A percentile compares a stretch with the other conserved stretches of the same genome.
Conservation (phyloP, 1,284 basidiomycete genomes). For the Porodaedalea pini region DNA sequence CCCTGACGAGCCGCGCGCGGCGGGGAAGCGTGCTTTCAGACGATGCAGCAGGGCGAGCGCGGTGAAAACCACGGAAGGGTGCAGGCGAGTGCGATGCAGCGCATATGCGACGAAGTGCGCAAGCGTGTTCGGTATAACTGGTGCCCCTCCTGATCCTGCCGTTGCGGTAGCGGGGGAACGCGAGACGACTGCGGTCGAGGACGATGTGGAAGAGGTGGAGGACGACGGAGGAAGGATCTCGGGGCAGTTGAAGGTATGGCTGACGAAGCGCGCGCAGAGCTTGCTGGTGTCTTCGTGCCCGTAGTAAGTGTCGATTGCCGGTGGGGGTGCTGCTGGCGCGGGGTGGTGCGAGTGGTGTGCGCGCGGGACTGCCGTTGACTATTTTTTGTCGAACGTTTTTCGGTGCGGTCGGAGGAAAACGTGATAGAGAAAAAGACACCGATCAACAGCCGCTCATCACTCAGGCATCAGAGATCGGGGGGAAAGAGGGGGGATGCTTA, state of each 20-base stretch:
- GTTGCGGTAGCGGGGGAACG: slow-evolving; percentile 56
- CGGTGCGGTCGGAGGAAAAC: neutral
- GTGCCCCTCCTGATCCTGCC: slow-evolving; percentile 83
- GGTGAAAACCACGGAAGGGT: slow-evolving; percentile 79
- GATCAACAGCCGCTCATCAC: neutral
- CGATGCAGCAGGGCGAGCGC: slow-evolving; percentile 83
- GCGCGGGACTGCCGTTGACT: neutral
- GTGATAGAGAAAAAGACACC: neutral
- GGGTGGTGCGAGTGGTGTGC: slow-evolving; percentile 25
- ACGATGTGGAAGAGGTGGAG: slow-evolving; percentile 32
- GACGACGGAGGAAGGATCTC: slow-evolving; percentile 24
- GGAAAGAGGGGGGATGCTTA: too few relatives aligned
- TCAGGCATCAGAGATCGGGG: too few relatives aligned
- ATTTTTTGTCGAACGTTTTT: neutral
- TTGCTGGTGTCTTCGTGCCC: slow-evolving; percentile 43
- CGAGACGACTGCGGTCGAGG: slow-evolving; percentile 32
- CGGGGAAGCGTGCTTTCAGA: slow-evolving; percentile 88
- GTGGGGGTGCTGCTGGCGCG: slow-evolving; percentile 29
- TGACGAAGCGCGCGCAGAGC: slow-evolving; percentile 41
- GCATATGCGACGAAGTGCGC: slow-evolving; percentile 85
- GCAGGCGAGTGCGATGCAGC: slow-evolving; percentile 43
- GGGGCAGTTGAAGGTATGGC: slow-evolving; percentile 32
- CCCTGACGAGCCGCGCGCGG: slow-evolving; percentile 87
- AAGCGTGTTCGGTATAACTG: slow-evolving; percentile 63
- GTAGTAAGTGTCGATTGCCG: slow-evolving; percentile 45